Evolutionary conservation across 1,284 basidiomycete genomes (phyloP), one percentile per base, ranked within the genome.

Genomic region (Trametes hirsuta): DNA sequence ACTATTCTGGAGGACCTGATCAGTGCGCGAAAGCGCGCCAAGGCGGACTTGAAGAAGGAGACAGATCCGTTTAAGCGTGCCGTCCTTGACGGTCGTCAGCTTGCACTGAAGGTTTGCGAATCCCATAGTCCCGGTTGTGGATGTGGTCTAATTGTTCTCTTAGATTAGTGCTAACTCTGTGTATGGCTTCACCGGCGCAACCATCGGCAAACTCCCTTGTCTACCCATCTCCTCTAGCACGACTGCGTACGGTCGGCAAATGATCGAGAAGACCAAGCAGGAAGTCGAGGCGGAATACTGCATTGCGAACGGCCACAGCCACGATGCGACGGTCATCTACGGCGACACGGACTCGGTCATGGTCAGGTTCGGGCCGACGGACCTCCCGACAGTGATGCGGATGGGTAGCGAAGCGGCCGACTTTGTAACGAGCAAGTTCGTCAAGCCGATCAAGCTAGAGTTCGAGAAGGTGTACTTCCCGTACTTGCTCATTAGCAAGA

Each of bases 401-500:
- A 78, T 97, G 18, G 95, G 97, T 39, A 88, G 89, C 30, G 94
- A 98, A 77, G 97, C 97, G 0, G 97, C 97, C 1, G 89, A 93
- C 34, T 83, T 93, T n/a, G 97, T 99, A 6, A 95, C 95, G 0
- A 74, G 81, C 40, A 94, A 95, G 73, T 98, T 98, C 75, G 79
- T 95, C 69, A 91, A 91, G 70, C 95, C 96, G 0, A 98, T 98
- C 81, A 98, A 97, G 72, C 85, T 98, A 18, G 96, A 98, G 74
- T 98, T 98, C 77, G 95, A 98, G 74, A 98, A 98, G 73, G 95
- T 98, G 1, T 98, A 98, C 76, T 98, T 92, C 74, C 95, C 95
- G 3, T 98, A 98, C 73, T 77, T 98, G 53, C 86, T 98, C 41
- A 98, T 98, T 75, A 97, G 81, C 82, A 98, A 98, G 77, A 98